Evolutionary conservation across 805 yeast species (phyloP).

Genomic region (Candida ponderosae): DNA sequence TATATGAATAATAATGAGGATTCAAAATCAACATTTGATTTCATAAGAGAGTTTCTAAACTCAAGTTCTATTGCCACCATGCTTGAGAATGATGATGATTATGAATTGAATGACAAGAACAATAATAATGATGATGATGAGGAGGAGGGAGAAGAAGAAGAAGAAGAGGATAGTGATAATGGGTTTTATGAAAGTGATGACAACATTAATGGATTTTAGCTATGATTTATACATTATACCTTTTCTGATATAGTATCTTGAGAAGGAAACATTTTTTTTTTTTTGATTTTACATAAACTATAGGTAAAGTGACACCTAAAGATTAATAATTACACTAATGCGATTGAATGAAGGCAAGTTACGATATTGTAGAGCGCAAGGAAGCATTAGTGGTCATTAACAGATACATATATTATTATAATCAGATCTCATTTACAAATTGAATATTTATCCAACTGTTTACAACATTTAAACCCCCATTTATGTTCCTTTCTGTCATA

Average conservation of each 20-base stretch:
- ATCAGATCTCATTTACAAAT: conserved; percentile 27
- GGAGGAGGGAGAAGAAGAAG: conserved; percentile 6
- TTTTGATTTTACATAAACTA: too few species aligned
- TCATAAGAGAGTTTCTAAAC: conserved; percentile 11
- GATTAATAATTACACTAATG: too few species aligned
- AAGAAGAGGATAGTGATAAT: conserved; percentile 10
- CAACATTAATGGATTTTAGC: conserved; percentile 11
- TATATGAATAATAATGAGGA: background rate
- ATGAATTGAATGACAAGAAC: background rate
- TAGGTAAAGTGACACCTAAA: too few species aligned
- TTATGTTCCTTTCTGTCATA: conserved; percentile 23
- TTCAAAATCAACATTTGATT: conserved; percentile 7
- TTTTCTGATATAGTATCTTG: too few species aligned
- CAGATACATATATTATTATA: too few species aligned
- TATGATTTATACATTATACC: too few species aligned
- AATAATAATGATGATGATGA: conserved; percentile 3
- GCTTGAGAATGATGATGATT: background rate
- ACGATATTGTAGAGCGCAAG: too few species aligned
- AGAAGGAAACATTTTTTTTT: too few species aligned
- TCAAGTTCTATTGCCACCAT: conserved; percentile 1
- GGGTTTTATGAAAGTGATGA: conserved; percentile 6
- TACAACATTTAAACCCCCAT: conserved; percentile 40
- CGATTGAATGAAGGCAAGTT: too few species aligned
- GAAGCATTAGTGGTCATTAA: too few species aligned
- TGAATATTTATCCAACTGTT: conserved; percentile 22